Percentiles rank a stretch among this genome's conserved stretches.
These are phyloP conservation scores for Diplocarpon rosae DNA, from an alignment of 2,329 filamentous ascomycete species.

Conservation along the genomic window DNA sequence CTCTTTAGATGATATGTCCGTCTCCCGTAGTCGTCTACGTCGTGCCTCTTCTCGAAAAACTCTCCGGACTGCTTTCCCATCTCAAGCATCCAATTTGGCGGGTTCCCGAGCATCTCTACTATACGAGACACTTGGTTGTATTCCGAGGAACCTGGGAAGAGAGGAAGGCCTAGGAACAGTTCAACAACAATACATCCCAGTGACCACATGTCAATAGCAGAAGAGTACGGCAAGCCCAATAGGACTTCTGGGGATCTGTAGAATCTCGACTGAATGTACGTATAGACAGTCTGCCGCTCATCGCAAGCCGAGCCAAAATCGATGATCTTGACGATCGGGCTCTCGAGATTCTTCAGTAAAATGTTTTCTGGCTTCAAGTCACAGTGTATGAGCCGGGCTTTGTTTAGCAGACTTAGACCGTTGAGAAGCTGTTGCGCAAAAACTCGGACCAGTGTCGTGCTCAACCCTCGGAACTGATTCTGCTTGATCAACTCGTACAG, in stretches of 20 bases:
- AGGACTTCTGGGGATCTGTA: conserved; percentile 95
- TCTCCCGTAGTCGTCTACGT: conserved; percentile 81
- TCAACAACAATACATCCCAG: conserved; percentile 97
- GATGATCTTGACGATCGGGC: conserved; percentile 99
- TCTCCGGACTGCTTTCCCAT: conserved; percentile 97
- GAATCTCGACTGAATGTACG: conserved; percentile 96
- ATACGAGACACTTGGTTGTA: conserved; percentile 98
- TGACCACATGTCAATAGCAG: conserved; percentile 99
- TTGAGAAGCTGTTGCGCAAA: conserved; percentile 96
- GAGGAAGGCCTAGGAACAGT: conserved; percentile 82
- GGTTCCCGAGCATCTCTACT: conserved; percentile 93
- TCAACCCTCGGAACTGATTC: conserved; percentile 95
- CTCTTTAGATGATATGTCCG: conserved; percentile 87
- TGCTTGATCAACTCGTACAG: conserved; percentile 98
- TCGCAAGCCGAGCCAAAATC: conserved; percentile 98
- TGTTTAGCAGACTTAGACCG: conserved; percentile 83
- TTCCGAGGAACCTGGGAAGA: conserved; percentile 95
- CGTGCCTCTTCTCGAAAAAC: conserved; percentile 82
- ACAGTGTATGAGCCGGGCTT: conserved; percentile 93
- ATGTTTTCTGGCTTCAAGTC: conserved; percentile 99
- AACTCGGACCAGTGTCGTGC: conserved; percentile 90
- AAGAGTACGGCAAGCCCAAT: conserved; percentile 92
- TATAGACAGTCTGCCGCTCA: conserved; percentile 96
- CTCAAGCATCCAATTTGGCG: conserved; percentile 97
- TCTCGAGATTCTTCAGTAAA: conserved; percentile 92